phyloP scores from a whole-genome alignment of 345 rosid species.

The Populus nigra region DNA sequence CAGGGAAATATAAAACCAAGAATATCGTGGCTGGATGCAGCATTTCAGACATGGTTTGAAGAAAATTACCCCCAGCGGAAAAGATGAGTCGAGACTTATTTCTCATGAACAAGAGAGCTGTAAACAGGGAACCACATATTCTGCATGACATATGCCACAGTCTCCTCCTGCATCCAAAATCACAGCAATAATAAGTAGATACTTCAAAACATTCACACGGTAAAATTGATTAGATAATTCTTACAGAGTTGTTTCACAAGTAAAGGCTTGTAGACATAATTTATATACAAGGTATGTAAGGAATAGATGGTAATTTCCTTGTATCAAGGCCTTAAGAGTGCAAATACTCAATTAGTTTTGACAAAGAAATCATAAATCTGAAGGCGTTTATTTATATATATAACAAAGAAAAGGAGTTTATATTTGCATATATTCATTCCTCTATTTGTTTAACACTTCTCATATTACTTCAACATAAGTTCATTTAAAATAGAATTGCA shows the following conservation, averaged over 20 bases:
- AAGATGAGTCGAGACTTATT: constrained; percentile 30
- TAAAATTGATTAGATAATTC: not conserved
- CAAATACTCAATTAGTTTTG: not conserved
- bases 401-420: not conserved
- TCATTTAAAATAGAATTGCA: not conserved
- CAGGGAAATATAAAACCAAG: not conserved
- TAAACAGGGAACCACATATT: constrained; percentile 93
- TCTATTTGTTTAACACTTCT: not conserved
- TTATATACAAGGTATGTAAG: no score
- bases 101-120: constrained; percentile 93
- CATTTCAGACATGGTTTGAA: not conserved
- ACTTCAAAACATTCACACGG: not conserved
- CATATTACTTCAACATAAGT: not conserved
- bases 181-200: not conserved
- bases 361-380: not conserved
- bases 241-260: not conserved
- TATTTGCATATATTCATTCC: not conserved
- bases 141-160: constrained; percentile 54
- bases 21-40: not conserved
- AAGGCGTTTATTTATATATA: not conserved
- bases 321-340: not conserved
- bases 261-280: not conserved
- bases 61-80: not conserved
- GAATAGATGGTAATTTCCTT: not conserved
- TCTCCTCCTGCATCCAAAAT: constrained; percentile 66